Percentiles rank a stretch among this genome's conserved stretches.
These are phyloP conservation scores for Lignosus rhinocerotis DNA, from an alignment of 1,284 basidiomycete species.

Conservation along the genomic window DNA sequence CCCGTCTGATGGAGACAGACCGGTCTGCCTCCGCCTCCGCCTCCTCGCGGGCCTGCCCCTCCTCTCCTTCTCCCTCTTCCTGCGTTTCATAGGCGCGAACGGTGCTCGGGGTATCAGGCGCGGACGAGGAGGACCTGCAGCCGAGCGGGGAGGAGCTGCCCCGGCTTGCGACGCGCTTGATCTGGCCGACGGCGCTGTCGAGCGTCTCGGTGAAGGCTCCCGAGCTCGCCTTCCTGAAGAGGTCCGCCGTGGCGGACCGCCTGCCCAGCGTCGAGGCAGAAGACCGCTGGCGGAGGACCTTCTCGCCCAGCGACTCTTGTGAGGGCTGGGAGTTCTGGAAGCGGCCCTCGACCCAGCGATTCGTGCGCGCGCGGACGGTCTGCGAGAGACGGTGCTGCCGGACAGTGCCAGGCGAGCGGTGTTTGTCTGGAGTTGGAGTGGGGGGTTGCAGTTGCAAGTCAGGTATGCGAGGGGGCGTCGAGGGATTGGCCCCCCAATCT, in stretches of 20 bases:
- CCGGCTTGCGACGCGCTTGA: slow-evolving; percentile 25
- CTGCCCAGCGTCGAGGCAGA: slow-evolving; percentile 7
- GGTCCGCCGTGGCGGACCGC: background rate
- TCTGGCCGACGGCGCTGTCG: slow-evolving; percentile 26
- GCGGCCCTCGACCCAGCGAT: slow-evolving; percentile 54
- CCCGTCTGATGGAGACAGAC: slow-evolving; percentile 12
- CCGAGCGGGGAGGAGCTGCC: slow-evolving; percentile 10
- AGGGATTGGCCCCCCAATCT: slow-evolving; percentile 11
- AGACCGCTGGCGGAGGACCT: slow-evolving; percentile 8
- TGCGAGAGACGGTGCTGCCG: slow-evolving; percentile 50
- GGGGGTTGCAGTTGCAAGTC: slow-evolving; percentile 25
- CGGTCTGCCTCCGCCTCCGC: slow-evolving; percentile 18
- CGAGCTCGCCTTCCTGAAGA: slow-evolving; percentile 8
- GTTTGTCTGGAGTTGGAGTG: slow-evolving; percentile 24
- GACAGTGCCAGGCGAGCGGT: slow-evolving; percentile 21
- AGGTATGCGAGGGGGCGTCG: slow-evolving; percentile 21
- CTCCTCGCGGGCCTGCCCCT: background rate
- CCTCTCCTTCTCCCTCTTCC: slow-evolving; percentile 1
- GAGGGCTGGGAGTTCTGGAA: slow-evolving; percentile 31
- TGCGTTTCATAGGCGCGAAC: background rate
- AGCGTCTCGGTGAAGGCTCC: slow-evolving; percentile 30
- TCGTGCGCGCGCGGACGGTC: slow-evolving; percentile 52
- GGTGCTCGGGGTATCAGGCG: background rate
- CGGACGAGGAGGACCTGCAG: background rate
- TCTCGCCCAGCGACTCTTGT: slow-evolving; percentile 4